A percentile compares a stretch with the other conserved stretches of the same genome.
These are phyloP conservation scores for Hygrocybe punicea DNA, from an alignment of 768 basidiomycete species.

Conservation along the genomic window DNA sequence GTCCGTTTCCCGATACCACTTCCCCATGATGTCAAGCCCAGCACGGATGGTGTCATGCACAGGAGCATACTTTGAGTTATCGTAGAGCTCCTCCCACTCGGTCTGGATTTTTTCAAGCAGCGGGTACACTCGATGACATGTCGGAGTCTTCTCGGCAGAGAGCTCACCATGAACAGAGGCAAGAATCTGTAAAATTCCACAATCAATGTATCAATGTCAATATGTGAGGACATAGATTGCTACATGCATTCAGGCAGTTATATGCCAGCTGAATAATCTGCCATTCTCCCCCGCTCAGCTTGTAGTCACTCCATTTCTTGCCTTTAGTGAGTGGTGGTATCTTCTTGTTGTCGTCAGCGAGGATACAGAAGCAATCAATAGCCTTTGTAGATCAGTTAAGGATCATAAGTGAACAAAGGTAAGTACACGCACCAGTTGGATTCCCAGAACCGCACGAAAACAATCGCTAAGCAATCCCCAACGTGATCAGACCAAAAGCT, in stretches of 20 bases:
- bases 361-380: conserved; percentile 5
- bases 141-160: conserved; percentile 10
- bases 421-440: no score
- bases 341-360: not conserved
- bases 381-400: conserved; percentile 1
- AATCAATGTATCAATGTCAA: no score
- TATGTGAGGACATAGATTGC: no score
- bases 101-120: conserved; percentile 10
- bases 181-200: no score
- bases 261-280: conserved; percentile 5
- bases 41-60: conserved; percentile 9
- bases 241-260: not conserved
- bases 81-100: conserved; percentile 4
- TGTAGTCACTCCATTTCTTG: conserved; percentile 1
- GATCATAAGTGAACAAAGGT: no score
- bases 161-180: conserved; percentile 7
- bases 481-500: conserved; percentile 15
- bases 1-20: conserved; percentile 15
- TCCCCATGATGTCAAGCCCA: conserved; percentile 12
- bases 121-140: conserved; percentile 7
- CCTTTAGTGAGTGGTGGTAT: not conserved
- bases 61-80: conserved; percentile 1
- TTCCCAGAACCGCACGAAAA: not conserved
- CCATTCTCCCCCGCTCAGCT: not conserved
- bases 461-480: conserved; percentile 18